Evolutionary conservation across 768 basidiomycete species (phyloP), one percentile per base, ranked within the genome.

Genomic region (Collybia mongolica): DNA sequence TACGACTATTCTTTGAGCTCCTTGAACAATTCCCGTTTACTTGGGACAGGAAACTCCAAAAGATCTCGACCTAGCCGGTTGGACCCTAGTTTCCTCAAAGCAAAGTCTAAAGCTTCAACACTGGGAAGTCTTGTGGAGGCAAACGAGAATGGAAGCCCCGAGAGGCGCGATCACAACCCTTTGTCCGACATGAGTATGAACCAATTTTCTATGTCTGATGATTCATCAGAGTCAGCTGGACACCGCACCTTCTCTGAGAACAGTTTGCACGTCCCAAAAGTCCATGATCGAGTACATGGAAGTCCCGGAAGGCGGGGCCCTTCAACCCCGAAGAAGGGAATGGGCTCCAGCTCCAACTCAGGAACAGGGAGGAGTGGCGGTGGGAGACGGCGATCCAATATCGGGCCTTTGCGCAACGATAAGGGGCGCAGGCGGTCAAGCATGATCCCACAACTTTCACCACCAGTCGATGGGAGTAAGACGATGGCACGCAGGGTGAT

Each of bases 391-490:
- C 78, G 86, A 35, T 93, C 91, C 19, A 86, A 84, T 57, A 79
- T 90, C 49, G 91, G 90, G 4, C 79, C 86, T n/a, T 60, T 84
- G 64, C 82, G 91, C 29, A 76, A 71, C 52, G 91, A 93, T 65
- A 89, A 88, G 65, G 68, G 70, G 12, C 73, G 89, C 52, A 74
- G 91, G 51, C 77, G 90, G 50, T 91, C 90, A 35, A 93, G 91
- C 60, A 67, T 90, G 73, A 88, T 93, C 53, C 86, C 86, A n/a
- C 81, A 82, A 54, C 75, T 82, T 43, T 77, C 81, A 14, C 73
- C 77, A n/a, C 69, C 63, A 38, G 63, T 61, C 20, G 78, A 79
- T 20, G 60, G 61, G 6, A 63, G 54, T 59, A 72, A 64, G 29
- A 59, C 58, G 26, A 60, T 58, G 15, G 44, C 58, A 46, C 53